These are phyloP conservation scores for Chamaecrista fasciculata DNA, from an alignment of 306 rosid species.

Conservation along the genomic window DNA sequence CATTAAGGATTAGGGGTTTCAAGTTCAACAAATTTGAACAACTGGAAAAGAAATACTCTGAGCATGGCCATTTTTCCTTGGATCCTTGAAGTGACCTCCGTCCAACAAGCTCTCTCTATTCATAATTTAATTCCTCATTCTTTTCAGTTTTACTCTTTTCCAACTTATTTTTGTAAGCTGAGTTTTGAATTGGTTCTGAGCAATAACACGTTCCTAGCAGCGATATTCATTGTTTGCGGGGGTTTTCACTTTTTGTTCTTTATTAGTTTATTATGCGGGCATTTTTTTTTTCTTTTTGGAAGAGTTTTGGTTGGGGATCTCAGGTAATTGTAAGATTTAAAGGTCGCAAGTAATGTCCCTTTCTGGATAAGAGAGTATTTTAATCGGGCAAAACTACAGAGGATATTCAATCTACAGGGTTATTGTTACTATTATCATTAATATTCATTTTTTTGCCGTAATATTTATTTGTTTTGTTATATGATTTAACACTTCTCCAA, in stretches of 20 bases:
- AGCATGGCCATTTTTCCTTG: slow-evolving; percentile 49
- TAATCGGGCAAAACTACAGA: too few relatives aligned
- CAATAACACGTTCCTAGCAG: slow-evolving; percentile 9
- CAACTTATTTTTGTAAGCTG: background rate
- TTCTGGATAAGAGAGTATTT: background rate
- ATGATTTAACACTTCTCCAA: background rate
- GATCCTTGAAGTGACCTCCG: slow-evolving; percentile 46
- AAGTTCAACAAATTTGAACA: slow-evolving; percentile 75
- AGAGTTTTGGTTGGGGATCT: background rate
- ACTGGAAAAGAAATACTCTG: slow-evolving; percentile 46
- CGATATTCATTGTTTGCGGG: slow-evolving; percentile 2
- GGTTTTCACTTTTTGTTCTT: background rate
- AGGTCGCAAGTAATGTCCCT: background rate
- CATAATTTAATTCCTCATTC: background rate
- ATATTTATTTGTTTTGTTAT: background rate
- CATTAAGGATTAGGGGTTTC: slow-evolving; percentile 78
- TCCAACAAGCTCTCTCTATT: slow-evolving; percentile 10
- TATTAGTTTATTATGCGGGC: background rate
- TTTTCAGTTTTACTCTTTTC: slow-evolving; percentile 5
- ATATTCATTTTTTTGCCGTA: too few relatives aligned
- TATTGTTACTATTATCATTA: background rate
- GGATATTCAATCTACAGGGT: too few relatives aligned
- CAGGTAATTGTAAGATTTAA: background rate
- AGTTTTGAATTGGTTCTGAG: background rate
- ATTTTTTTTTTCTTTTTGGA: background rate